These are phyloP conservation scores for Eruca vesicaria DNA, from an alignment of 441 rosid species.

Conservation along the genomic window DNA sequence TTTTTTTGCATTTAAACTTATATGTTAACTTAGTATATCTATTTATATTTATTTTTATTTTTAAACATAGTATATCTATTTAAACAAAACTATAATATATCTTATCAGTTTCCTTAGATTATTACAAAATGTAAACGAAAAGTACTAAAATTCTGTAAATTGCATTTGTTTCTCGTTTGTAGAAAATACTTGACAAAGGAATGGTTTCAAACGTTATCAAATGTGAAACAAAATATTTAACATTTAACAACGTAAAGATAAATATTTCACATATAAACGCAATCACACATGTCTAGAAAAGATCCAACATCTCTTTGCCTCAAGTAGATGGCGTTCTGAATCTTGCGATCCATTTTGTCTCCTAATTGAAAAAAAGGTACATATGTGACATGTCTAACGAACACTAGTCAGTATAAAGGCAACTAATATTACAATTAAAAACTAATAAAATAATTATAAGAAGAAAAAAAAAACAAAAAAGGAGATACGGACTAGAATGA, in stretches of 20 bases:
- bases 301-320: background rate
- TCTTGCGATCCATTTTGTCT: background rate
- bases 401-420: background rate
- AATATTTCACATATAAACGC: background rate
- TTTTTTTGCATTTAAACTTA: background rate
- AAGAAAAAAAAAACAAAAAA: background rate
- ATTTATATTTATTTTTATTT: no score
- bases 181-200: no score
- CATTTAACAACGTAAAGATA: no score
- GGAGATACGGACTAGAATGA: conserved; percentile 28
- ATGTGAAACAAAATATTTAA: no score
- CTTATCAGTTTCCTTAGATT: background rate
- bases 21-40: no score
- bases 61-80: background rate
- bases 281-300: background rate
- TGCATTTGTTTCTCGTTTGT: no score
- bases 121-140: background rate
- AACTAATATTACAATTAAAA: background rate
- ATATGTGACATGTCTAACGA: background rate
- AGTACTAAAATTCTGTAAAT: background rate
- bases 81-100: background rate
- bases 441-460: background rate
- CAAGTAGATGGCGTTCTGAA: background rate
- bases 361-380: conserved; percentile 5
- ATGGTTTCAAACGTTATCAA: no score